Percentiles rank a stretch among this genome's conserved stretches.
These are phyloP conservation scores for Fusarium sp. DNA, from an alignment of 2,329 filamentous ascomycete genomes.

Conservation along the genomic window DNA sequence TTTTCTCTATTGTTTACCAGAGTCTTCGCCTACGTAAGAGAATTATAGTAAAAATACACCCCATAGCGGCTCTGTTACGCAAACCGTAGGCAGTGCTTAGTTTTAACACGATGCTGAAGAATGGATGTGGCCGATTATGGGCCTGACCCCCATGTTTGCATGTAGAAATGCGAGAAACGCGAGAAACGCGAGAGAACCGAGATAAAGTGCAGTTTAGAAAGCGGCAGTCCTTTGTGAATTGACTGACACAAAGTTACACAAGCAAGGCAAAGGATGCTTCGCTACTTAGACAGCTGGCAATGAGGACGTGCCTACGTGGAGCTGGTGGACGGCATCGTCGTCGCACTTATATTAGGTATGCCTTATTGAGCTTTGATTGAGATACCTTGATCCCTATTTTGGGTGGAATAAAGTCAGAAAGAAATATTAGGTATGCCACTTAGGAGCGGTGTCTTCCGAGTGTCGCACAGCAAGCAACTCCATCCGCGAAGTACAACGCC, in stretches of 20 bases:
- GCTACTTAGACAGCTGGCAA: neutral
- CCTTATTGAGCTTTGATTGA: too few relatives aligned
- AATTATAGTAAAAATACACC: too few relatives aligned
- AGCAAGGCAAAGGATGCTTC: neutral
- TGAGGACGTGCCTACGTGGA: neutral
- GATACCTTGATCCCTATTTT: too few relatives aligned
- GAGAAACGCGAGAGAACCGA: too few relatives aligned
- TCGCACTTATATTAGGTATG: too few relatives aligned
- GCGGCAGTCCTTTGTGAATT: neutral
- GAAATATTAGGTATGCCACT: neutral
- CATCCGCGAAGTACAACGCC: neutral
- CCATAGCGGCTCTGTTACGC: too few relatives aligned
- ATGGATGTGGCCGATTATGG: neutral
- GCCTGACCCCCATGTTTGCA: neutral
- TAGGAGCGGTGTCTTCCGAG: neutral
- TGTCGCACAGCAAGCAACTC: neutral
- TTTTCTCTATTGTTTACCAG: too few relatives aligned
- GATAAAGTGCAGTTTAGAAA: neutral
- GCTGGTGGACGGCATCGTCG: neutral
- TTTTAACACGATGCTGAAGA: neutral
- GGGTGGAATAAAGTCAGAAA: too few relatives aligned
- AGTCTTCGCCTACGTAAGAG: too few relatives aligned
- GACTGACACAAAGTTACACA: neutral
- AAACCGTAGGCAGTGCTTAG: too few relatives aligned
- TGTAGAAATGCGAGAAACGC: too few relatives aligned